A percentile compares a stretch with the other conserved stretches of the same genome.
These are phyloP conservation scores for Chaetomium strumarium DNA, from an alignment of 2,329 filamentous ascomycete genomes.

Conservation along the genomic window DNA sequence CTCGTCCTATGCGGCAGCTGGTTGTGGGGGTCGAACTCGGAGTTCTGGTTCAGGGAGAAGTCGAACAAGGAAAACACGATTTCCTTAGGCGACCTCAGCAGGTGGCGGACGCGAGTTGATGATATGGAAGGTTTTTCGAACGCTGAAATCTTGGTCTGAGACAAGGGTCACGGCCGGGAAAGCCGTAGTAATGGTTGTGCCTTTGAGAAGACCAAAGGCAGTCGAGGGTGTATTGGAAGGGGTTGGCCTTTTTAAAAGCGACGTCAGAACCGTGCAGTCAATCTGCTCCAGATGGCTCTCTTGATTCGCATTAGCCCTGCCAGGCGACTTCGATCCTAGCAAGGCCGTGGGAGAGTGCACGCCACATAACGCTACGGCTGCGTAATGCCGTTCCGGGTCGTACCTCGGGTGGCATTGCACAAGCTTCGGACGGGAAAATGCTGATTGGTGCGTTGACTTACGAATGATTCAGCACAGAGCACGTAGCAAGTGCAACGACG, in stretches of 20 bases:
- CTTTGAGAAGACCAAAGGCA: constrained; percentile 67
- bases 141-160: constrained; percentile 65
- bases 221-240: constrained; percentile 23
- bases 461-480: not conserved
- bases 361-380: not conserved
- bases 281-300: not conserved
- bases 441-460: constrained; percentile 5
- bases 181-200: constrained; percentile 56
- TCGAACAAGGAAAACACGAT: constrained; percentile 47
- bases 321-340: too few species aligned
- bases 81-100: constrained; percentile 44
- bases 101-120: constrained; percentile 61
- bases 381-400: not conserved
- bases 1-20: constrained; percentile 99
- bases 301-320: not conserved
- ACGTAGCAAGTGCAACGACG: constrained; percentile 1
- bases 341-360: not conserved
- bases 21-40: constrained; percentile 55
- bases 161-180: constrained; percentile 54
- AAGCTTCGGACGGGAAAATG: not conserved
- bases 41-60: constrained; percentile 39
- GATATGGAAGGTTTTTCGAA: constrained; percentile 58
- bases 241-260: constrained; percentile 1
- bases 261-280: constrained; percentile 12
- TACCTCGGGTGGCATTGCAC: constrained; percentile 9